phyloP scores from a whole-genome alignment of 495 filamentous ascomycete species.

The Talaromyces trachyspermus region DNA sequence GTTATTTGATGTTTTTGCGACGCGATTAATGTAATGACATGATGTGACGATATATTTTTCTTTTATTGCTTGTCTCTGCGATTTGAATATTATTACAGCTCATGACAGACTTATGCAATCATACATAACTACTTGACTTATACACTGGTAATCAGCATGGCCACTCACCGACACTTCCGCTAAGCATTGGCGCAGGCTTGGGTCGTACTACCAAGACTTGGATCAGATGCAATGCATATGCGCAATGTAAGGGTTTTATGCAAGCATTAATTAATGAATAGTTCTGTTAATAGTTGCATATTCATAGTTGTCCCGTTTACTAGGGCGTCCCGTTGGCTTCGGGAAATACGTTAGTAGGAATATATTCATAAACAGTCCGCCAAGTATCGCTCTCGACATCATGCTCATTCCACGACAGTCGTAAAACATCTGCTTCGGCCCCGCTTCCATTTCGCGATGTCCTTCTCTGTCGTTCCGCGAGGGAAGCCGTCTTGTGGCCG shows the following conservation, averaged over 20 bases:
- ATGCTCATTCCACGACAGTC: conserved; percentile 15
- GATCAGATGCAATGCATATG: too few relatives aligned
- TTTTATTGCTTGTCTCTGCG: conserved; percentile 15
- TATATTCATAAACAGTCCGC: conserved; percentile 8
- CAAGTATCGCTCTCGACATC: conserved; percentile 13
- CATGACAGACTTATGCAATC: background rate
- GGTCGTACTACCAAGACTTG: too few relatives aligned
- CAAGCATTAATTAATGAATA: too few relatives aligned
- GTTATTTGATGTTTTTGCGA: background rate
- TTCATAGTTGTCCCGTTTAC: too few relatives aligned
- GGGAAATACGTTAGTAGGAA: too few relatives aligned
- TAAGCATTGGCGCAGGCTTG: too few relatives aligned
- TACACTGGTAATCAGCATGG: too few relatives aligned
- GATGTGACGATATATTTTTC: conserved; percentile 12
- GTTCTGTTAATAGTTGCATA: too few relatives aligned
- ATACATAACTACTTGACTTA: too few relatives aligned
- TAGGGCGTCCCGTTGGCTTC: too few relatives aligned
- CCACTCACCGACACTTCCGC: too few relatives aligned
- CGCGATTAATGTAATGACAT: background rate
- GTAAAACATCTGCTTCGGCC: conserved; percentile 15
- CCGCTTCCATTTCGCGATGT: conserved; percentile 13
- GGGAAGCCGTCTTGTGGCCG: conserved; percentile 17
- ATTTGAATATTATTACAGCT: background rate
- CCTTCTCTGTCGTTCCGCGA: conserved; percentile 10
- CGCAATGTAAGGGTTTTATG: too few relatives aligned